A percentile compares a stretch with the other conserved stretches of the same genome.
phyloP scores from a whole-genome alignment of 2,329 filamentous ascomycete genomes.

The Neodidymelliopsis sp. region DNA sequence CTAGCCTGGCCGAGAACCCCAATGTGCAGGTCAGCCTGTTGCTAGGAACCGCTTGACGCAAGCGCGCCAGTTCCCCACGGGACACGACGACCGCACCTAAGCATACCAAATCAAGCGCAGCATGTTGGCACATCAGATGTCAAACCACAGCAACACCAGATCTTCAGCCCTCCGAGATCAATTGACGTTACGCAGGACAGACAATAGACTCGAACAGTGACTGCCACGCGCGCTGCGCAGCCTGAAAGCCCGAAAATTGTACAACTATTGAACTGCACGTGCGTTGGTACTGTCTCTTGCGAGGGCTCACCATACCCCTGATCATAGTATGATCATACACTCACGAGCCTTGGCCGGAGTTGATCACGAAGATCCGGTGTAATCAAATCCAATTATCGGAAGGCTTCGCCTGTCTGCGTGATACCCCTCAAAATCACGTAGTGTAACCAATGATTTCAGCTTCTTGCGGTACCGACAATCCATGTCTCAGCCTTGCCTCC shows the following conservation, averaged over 20 bases:
- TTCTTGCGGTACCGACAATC: background rate
- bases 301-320: too few species aligned
- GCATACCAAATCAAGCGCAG: conserved; percentile 9
- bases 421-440: background rate
- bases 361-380: too few species aligned
- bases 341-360: background rate
- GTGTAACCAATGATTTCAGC: background rate
- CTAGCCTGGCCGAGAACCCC: conserved; percentile 3
- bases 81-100: conserved; percentile 4
- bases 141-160: background rate
- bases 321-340: too few species aligned
- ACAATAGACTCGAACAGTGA: background rate
- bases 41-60: background rate
- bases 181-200: background rate
- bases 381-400: background rate
- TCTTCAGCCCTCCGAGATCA: background rate
- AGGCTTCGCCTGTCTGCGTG: background rate
- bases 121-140: conserved; percentile 1
- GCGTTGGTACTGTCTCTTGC: background rate
- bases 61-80: background rate
- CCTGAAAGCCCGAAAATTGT: background rate
- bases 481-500: background rate
- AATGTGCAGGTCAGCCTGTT: background rate
- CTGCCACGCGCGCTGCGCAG: background rate
- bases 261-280: background rate